Base-by-base conservation (phyloP, 306 rosid species). In the Citrullus mucosospermus region DNA sequence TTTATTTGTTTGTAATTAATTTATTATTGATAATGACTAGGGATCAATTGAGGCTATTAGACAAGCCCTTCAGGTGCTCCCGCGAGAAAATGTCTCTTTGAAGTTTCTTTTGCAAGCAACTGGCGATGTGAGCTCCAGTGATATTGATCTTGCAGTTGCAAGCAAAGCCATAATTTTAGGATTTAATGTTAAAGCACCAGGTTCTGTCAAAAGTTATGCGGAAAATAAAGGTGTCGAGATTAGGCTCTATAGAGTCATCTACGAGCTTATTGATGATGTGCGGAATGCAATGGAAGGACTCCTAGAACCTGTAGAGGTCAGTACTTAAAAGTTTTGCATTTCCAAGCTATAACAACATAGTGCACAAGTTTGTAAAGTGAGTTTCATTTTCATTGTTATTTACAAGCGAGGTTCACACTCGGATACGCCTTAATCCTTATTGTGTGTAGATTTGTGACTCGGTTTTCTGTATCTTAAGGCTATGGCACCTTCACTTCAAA, bases 241-340 rank as follows among this genome's bases (percentile, higher is more conserved):
- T 84, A 86, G 99, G 83, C 77, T 88, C n/a, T 95, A 95, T 80
- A 89, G 82, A 92, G 92, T 95, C 59, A 95, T 95, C 75, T 95
- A 95, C 76, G 99, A 95, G 80, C 91, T 95, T 38, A 92, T 92
- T 50, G 99, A 91, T 76, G 97, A 95, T 41, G 92, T 92, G 41
- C 85, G 97, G 79, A 90, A 90, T 9, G 99, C 99, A 82, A 95
- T 95, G 99, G 99, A 95, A 85, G 99, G 97, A 57, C 97, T 95
- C 59, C 81, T 95, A 38, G 97, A 95, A 9, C 76, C 88, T 63
- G 92, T 92, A 76, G 96, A 91, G 97, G 99, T 95, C 76, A 84
- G 82, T 84, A 77, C 78, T 79, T n/a, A 13, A 16, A 65, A 39
- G 17, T 18, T 59, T 69, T 43, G 41, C 25, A 28, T 58, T 80